Percentiles rank a stretch among this genome's conserved stretches.
These are phyloP conservation scores for Sporisorium exsertum DNA, from an alignment of 1,284 basidiomycete genomes.

Conservation along the genomic window DNA sequence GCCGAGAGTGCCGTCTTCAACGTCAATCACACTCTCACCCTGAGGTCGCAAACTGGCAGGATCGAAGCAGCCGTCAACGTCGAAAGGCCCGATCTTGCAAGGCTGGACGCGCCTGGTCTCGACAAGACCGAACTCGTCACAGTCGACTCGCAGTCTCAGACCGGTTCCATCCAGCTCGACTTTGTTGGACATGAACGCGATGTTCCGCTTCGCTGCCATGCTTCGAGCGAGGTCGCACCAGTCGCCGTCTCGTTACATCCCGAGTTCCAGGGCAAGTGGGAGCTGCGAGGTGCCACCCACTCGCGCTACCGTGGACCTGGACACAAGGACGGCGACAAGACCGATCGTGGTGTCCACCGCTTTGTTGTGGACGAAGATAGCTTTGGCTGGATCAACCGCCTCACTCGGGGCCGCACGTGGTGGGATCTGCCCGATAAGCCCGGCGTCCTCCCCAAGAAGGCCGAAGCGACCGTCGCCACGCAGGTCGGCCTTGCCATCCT, in stretches of 20 bases:
- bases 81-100: constrained; percentile 36
- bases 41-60: constrained; percentile 37
- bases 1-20: constrained; percentile 41
- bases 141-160: constrained; percentile 38
- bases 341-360: constrained; percentile 20
- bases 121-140: constrained; percentile 38
- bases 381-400: constrained; percentile 48
- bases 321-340: constrained; percentile 21
- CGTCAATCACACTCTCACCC: constrained; percentile 51
- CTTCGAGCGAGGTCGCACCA: constrained; percentile 31
- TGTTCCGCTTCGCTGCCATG: constrained; percentile 48
- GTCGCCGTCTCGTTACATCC: constrained; percentile 38
- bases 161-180: constrained; percentile 48
- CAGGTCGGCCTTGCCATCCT: constrained; percentile 42
- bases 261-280: constrained; percentile 50
- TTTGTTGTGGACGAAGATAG: constrained; percentile 45
- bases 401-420: constrained; percentile 35
- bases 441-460: constrained; percentile 21
- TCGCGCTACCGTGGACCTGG: constrained; percentile 42
- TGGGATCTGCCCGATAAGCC: constrained; percentile 25
- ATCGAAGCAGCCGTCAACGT: constrained; percentile 51
- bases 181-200: constrained; percentile 39
- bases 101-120: constrained; percentile 37
- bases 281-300: constrained; percentile 45
- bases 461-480: constrained; percentile 26